phyloP scores from a whole-genome alignment of 306 rosid genomes.

The Glycine soja region DNA sequence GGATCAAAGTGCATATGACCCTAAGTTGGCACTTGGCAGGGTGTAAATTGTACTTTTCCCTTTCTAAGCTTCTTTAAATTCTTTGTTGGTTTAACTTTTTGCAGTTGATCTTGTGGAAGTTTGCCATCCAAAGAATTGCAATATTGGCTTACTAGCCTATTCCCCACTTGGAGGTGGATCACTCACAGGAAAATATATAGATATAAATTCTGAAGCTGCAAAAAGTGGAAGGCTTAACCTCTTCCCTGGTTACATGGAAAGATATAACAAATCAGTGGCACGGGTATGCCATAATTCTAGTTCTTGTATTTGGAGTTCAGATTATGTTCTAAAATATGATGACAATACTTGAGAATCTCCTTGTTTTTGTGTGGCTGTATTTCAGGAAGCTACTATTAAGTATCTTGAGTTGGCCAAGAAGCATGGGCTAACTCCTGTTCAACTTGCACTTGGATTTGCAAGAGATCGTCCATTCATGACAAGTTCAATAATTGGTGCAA shows the following conservation, averaged over 20 bases:
- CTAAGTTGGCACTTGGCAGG: not conserved
- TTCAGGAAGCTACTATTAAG: constrained; percentile 77
- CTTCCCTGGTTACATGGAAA: constrained; percentile 90
- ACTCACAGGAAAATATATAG: constrained; percentile 82
- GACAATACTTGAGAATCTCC: constrained; percentile 12
- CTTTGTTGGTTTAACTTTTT: constrained; percentile 38
- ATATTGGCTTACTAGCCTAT: constrained; percentile 81
- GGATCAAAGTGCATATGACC: not conserved
- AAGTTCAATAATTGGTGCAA: constrained; percentile 89
- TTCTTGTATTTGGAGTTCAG: constrained; percentile 20
- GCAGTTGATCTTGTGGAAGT: constrained; percentile 93
- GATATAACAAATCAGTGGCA: constrained; percentile 76
- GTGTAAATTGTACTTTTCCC: not conserved
- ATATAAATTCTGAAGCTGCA: constrained; percentile 67
- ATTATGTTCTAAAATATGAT: constrained; percentile 14
- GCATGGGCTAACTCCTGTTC: constrained; percentile 71
- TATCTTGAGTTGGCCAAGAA: constrained; percentile 76
- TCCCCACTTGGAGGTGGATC: constrained; percentile 87
- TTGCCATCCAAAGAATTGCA: constrained; percentile 84
- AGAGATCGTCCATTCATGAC: constrained; percentile 92
- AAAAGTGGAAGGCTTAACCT: constrained; percentile 76
- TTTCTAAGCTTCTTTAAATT: constrained; percentile 13
- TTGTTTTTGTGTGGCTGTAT: constrained; percentile 13
- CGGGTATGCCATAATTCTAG: constrained; percentile 58
- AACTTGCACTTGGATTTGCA: constrained; percentile 87